Evolutionary conservation across 2,329 filamentous ascomycete species (phyloP).

Genomic region (Exophiala calicioides): DNA sequence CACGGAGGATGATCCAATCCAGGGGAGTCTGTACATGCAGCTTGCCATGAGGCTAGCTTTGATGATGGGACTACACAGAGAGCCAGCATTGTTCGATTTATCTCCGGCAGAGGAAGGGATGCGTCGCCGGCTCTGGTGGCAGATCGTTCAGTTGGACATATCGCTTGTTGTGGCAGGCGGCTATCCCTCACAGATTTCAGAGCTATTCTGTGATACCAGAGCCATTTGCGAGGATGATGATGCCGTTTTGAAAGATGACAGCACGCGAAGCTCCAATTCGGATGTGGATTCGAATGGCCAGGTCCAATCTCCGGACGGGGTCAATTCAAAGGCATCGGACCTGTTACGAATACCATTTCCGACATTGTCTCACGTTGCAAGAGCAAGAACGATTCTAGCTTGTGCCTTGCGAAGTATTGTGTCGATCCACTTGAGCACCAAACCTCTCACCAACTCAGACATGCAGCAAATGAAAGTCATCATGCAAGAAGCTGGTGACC

Average conservation of each 20-base stretch:
- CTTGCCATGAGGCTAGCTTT: conserved; percentile 45
- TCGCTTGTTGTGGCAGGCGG: conserved; percentile 54
- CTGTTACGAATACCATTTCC: conserved; percentile 45
- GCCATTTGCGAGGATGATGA: conserved; percentile 51
- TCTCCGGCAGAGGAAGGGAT: conserved; percentile 46
- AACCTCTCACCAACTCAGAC: conserved; percentile 44
- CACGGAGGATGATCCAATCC: conserved; percentile 52
- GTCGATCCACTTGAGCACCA: conserved; percentile 48
- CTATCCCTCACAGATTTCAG: conserved; percentile 49
- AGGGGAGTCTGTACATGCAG: conserved; percentile 51
- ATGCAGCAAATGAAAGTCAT: conserved; percentile 47
- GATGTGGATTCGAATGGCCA: not conserved
- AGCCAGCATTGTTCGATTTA: conserved; percentile 51
- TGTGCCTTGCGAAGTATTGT: conserved; percentile 45
- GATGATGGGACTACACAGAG: conserved; percentile 41
- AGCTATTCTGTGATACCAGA: conserved; percentile 51
- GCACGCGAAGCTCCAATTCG: conserved; percentile 40
- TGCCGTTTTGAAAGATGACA: conserved; percentile 42
- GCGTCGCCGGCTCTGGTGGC: conserved; percentile 43
- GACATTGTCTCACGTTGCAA: conserved; percentile 46
- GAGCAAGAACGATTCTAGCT: conserved; percentile 49
- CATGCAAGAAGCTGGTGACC: conserved; percentile 43
- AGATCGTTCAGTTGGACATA: conserved; percentile 54
- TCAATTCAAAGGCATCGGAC: conserved; percentile 39
- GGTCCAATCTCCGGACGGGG: conserved; percentile 5